phyloP scores from a whole-genome alignment of 441 rosid genomes.

The Corymbia citriodora region DNA sequence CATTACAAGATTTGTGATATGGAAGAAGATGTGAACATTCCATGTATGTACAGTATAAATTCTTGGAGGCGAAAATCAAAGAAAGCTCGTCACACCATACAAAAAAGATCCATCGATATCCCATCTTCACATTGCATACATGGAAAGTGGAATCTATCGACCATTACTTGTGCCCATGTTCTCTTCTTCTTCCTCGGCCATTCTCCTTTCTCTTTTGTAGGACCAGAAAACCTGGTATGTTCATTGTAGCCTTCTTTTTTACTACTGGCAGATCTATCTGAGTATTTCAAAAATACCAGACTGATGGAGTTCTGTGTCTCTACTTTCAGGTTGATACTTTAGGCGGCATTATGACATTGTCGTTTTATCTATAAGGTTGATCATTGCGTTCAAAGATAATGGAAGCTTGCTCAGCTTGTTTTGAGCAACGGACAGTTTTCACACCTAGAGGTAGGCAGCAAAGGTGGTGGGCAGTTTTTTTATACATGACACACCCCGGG shows the following conservation, averaged over 20 bases:
- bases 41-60: not conserved
- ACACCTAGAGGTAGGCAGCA: constrained; percentile 74
- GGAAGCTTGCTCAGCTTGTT: constrained; percentile 95
- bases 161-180: not conserved
- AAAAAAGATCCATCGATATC: not conserved
- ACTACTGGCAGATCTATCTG: not conserved
- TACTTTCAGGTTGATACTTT: not conserved
- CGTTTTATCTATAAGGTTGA: not conserved
- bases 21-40: not conserved
- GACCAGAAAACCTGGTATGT: not conserved
- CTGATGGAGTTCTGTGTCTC: not conserved
- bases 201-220: not conserved
- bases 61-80: not conserved
- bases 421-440: constrained; percentile 92
- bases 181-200: not conserved
- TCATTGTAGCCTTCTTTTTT: not conserved
- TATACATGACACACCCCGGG: not conserved
- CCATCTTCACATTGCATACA: not conserved
- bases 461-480: constrained; percentile 64
- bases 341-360: not conserved
- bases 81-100: not conserved
- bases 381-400: constrained; percentile 42
- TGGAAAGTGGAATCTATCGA: not conserved
- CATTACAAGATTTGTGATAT: not conserved
- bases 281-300: too few species aligned